phyloP scores from a whole-genome alignment of 2,329 filamentous ascomycete genomes.

The Dothiorella sarmentorum region DNA sequence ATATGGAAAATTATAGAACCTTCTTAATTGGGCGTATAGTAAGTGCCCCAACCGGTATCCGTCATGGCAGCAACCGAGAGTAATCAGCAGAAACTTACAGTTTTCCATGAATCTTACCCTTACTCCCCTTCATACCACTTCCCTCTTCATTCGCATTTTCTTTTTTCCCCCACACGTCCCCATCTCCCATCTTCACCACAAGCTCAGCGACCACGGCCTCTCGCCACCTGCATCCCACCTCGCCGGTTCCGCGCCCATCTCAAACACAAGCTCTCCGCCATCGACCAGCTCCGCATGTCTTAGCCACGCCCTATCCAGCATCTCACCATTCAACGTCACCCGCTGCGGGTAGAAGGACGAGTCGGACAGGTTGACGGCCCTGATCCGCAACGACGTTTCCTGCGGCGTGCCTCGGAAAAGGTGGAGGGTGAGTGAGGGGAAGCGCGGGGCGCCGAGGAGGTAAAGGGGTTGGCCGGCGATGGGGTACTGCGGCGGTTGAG shows the following conservation, averaged over 20 bases:
- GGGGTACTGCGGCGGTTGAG: conserved; percentile 32
- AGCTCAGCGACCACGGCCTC: conserved; percentile 18
- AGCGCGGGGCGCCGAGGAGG: conserved; percentile 47
- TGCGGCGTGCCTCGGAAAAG: conserved; percentile 20
- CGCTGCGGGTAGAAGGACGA: conserved; percentile 21
- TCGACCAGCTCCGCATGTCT: conserved; percentile 4
- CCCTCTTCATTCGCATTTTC: too few relatives aligned
- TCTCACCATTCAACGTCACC: conserved; percentile 20
- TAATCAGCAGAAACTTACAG: too few relatives aligned
- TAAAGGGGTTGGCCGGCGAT: conserved; percentile 49
- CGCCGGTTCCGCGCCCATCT: conserved; percentile 17
- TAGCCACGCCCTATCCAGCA: conserved; percentile 22
- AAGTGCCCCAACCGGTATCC: too few relatives aligned
- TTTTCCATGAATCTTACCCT: too few relatives aligned
- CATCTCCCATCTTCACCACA: background rate
- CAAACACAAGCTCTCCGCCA: conserved; percentile 22
- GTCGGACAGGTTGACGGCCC: conserved; percentile 18
- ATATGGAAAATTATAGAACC: too few relatives aligned
- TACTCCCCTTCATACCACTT: too few relatives aligned
- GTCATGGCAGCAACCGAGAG: too few relatives aligned
- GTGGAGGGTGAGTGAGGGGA: conserved; percentile 31
- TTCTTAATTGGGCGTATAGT: too few relatives aligned
- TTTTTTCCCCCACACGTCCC: too few relatives aligned
- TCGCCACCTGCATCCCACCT: conserved; percentile 24
- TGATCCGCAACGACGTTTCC: conserved; percentile 18